phyloP scores from a whole-genome alignment of 805 yeast genomes.

The Ogataea pini region DNA sequence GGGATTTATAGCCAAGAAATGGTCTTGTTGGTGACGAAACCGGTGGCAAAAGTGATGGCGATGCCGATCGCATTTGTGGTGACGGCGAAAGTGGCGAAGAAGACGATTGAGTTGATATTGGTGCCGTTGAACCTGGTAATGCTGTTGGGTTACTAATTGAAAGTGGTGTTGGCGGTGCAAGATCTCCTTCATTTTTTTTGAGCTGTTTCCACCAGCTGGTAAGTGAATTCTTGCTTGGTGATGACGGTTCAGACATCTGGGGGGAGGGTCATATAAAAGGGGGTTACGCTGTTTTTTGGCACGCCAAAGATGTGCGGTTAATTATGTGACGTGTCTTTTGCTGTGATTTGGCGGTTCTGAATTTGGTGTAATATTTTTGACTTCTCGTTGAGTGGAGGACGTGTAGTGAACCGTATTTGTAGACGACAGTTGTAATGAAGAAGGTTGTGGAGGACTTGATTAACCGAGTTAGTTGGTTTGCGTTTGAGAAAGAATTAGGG shows the following conservation, averaged over 20 bases:
- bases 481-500: background rate
- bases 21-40: conserved; percentile 42
- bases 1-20: conserved; percentile 48
- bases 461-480: background rate
- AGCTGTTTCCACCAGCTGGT: conserved; percentile 36
- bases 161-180: conserved; percentile 18
- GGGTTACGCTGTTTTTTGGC: no score
- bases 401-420: no score
- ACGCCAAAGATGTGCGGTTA: background rate
- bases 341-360: background rate
- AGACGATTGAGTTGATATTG: conserved; percentile 12
- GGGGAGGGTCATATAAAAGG: background rate
- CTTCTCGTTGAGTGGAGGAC: no score
- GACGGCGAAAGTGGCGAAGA: conserved; percentile 16
- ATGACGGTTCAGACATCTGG: conserved; percentile 32
- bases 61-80: conserved; percentile 14
- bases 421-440: no score
- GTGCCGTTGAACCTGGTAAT: background rate
- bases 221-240: conserved; percentile 30
- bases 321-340: background rate
- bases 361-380: background rate
- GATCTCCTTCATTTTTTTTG: conserved; percentile 22
- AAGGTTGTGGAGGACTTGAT: no score
- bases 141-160: conserved; percentile 6
- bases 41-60: conserved; percentile 27